Evolutionary conservation across 2,329 filamentous ascomycete species (phyloP), one percentile per base, ranked within the genome.

Genomic region (Colletotrichum chlorophyti): DNA sequence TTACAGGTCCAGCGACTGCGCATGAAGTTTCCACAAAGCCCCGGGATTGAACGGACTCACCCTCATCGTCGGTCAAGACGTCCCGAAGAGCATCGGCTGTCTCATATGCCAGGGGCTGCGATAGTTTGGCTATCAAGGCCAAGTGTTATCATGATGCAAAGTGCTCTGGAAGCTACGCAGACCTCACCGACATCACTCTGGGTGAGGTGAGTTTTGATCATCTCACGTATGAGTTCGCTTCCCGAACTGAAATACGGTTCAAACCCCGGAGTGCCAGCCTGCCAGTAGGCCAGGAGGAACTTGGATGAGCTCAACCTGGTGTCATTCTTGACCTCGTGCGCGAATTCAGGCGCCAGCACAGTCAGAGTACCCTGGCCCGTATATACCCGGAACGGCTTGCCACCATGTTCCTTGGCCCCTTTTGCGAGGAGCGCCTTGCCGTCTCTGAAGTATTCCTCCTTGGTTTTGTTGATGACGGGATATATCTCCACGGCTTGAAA

Each of bases 271-370:
- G 54, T 58, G 3, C 48, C 54, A 0, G 54, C 54, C 21, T 58
- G 54, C 54, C 54, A 58, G 34, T 53, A 58, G n/a, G 47, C 53
- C 27, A 53, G 21, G 26, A 58, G 29, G 7, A 58, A 58, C 41
- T 58, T 48, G 3, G 48, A 45, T 12, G 48, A 58, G 31, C 40
- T 53, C 34, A 58, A 6, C 14, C 53, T 9, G 6, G 21, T 32
- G 9, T 58, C 53, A 26, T 58, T 58, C 34, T 31, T 32, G n/a
- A 58, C 31, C 8, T 53, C 53, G 9, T 40, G 19, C 1, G 32
- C 49, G 29, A 53, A 47, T 8, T 34, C 12, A 14, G 53, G 48
- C 7, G 32, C 48, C 15, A 53, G 14, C 1, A 58, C 27, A 6
- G 53, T 58, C 14, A 58, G 21, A 5, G 38, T 53, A 14, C 48